Evolutionary conservation across 179 eudicot species (phyloP), one percentile per base, ranked within the genome.

Genomic region (Drosera spatulata): DNA sequence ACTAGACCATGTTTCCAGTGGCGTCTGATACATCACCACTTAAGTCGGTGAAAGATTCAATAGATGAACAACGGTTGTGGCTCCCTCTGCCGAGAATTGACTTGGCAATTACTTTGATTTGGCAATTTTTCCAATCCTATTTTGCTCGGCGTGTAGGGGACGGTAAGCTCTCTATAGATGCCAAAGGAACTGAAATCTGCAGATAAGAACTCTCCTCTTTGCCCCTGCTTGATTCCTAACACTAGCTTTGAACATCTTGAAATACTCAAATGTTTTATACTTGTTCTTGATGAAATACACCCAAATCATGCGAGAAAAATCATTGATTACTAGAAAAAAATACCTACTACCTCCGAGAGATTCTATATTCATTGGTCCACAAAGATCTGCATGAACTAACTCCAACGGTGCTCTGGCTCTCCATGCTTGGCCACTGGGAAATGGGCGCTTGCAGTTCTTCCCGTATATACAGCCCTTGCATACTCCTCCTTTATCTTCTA

Each of bases 201-300:
- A 2, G 56, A 66, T 4, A 38, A 12, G 50, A 66, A 66, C 37
- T 66, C 69, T 13, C 61, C 63, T 44, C 58, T 61, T 47, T 22
- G 4, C 6, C 2, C 61, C 60, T 13, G 9, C 37, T 59, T 64
- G 45, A 6, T 63, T 69, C 49, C 64, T 56, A 37, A 63, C 68
- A 22, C 58, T 22, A 3, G 67, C 40, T 58, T 69, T 56, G 54
- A 69, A 70, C 46, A 59, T 58, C 65, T 64, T 64, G 52, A 64
- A 70, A 15, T 44, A 11, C 11, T 69, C 64, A 66, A 65, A 71
- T 14, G 75, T 10, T 39, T 71, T 55, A n/a, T 59, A 66, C 46
- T 66, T 61, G 4, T 33, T 2, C 37, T 45, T 53, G 38, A 63
- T 41, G 41, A 67, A 68, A 50, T 66, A 67, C n/a, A 69, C 64